Percentiles rank a stretch among this genome's conserved stretches.
Evolutionary conservation across 306 rosid genomes (phyloP).

Genomic region (Rosa chinensis): DNA sequence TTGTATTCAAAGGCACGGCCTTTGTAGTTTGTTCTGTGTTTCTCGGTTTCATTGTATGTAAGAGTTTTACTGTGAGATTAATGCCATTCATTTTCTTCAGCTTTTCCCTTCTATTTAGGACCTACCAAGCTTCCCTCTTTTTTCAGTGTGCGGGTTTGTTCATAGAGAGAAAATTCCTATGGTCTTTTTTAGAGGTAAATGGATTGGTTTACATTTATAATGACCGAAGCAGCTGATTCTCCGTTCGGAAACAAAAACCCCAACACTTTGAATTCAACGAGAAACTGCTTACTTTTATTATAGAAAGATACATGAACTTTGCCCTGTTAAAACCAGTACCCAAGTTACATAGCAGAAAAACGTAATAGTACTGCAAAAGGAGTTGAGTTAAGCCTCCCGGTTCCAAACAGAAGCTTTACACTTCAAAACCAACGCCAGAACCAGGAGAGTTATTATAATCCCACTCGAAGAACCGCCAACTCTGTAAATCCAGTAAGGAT

Average conservation of each 20-base stretch:
- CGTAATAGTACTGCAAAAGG: not conserved
- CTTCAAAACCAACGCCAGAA: constrained; percentile 77
- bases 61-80: constrained; percentile 26
- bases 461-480: constrained; percentile 88
- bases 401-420: constrained; percentile 52
- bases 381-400: constrained; percentile 32
- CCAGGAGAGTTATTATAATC: constrained; percentile 49
- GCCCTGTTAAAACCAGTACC: not conserved
- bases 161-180: not conserved
- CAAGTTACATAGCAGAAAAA: constrained; percentile 6
- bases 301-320: not conserved
- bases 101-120: not conserved
- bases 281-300: not conserved
- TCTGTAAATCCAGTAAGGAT: constrained; percentile 84
- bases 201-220: not conserved
- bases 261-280: not conserved
- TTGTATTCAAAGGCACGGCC: constrained; percentile 38
- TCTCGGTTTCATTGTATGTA: constrained; percentile 18
- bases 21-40: constrained; percentile 31
- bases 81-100: constrained; percentile 22
- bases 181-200: not conserved
- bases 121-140: not conserved
- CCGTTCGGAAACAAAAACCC: not conserved
- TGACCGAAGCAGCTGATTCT: not conserved
- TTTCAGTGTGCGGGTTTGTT: not conserved